Conservation (phyloP, 306 rosid genomes). For the Glycyrrhiza uralensis region DNA sequence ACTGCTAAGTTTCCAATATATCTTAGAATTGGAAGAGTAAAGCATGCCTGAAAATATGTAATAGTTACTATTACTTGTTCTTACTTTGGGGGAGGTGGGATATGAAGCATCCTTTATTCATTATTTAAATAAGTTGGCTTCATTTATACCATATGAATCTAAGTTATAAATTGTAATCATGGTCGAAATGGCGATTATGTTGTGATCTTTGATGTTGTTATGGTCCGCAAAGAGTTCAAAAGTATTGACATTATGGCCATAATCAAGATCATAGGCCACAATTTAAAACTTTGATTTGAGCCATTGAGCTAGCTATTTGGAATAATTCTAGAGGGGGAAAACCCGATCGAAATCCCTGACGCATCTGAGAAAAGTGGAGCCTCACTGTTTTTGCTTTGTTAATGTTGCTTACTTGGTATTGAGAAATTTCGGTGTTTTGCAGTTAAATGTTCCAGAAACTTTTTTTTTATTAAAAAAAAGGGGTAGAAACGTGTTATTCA, state of each 20-base stretch:
- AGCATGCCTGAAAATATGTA: constrained; percentile 21
- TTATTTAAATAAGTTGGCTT: background rate
- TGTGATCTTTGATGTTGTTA: too few species aligned
- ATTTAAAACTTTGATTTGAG: too few species aligned
- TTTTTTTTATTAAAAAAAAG: too few species aligned
- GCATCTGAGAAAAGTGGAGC: background rate
- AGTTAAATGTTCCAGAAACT: too few species aligned
- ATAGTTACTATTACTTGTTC: background rate
- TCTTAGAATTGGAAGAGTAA: constrained; percentile 68
- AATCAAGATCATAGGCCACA: too few species aligned
- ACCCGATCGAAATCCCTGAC: background rate
- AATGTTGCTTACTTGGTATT: background rate
- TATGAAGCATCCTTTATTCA: background rate
- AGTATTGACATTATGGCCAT: too few species aligned
- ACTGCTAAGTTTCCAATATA: constrained; percentile 52
- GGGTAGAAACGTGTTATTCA: too few species aligned
- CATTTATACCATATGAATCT: background rate
- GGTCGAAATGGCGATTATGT: too few species aligned
- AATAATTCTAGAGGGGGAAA: background rate
- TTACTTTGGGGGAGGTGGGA: background rate
- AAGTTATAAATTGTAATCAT: too few species aligned
- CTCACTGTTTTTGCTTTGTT: background rate
- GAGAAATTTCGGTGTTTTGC: background rate
- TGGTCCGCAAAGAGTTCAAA: too few species aligned
- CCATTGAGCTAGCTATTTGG: background rate